Evolutionary conservation across 2,329 filamentous ascomycete species (phyloP), one percentile per base, ranked within the genome.

Genomic region (Neoscytalidium dimidiatum): DNA sequence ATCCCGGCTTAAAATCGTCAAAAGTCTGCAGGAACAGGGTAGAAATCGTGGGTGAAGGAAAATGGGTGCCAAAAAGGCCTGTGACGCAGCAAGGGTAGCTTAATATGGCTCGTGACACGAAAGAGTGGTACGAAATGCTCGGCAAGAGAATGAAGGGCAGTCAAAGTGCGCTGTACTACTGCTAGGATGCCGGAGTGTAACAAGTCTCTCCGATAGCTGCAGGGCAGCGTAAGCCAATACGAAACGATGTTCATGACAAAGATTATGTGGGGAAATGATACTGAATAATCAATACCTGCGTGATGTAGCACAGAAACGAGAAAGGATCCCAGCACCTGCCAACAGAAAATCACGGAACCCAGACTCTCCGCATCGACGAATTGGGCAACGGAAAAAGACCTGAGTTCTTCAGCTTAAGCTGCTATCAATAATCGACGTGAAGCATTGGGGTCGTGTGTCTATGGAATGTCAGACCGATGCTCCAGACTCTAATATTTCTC

Each of bases 1-100:
- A 44, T 7, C 38, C 56, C 17, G 56, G 56, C 28, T 33, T 26
- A 19, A 28, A 64, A 46, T 14, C 14, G 9, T n/a, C 28, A 46
- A 56, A 64, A 64, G 35, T 8, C 61, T 64, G 61, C 61, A 64
- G 61, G 61, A 64, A 64, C 61, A 46, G 19, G 61, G 5, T 23
- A 38, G 28, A 53, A 56, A 35, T 44, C 49, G 61, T 33, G 49
- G 51, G 23, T 31, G 60, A 43, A 29, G 31, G 26, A 19, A n/a
- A 33, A 17, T n/a, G 49, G 28, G 13, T 23, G 58, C 38, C 13
- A 62, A 21, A 29, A 11, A 4, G 17, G 28, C 1, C 8, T 5
- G 38, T 13, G 11, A 23, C 26, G 43, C 17, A n/a, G 31, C 61
- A 56, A 48, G 61, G 61, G 61, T 64, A 4, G 23, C 33, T 41